Conservation (phyloP, 2,329 filamentous ascomycete species). For the Ceratocystis albifundus region DNA sequence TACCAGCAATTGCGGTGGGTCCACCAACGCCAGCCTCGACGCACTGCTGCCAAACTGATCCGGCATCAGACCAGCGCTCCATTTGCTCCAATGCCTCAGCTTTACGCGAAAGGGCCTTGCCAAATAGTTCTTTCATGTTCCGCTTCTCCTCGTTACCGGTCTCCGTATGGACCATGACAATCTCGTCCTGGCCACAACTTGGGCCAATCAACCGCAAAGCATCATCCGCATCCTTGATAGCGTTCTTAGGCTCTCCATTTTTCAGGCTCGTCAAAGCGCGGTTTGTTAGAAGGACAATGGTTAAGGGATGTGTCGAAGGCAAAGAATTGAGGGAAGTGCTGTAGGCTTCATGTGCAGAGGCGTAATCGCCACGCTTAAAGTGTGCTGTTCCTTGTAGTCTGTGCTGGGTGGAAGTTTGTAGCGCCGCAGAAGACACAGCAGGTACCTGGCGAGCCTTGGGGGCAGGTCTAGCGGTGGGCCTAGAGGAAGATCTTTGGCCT, state of each 20-base stretch:
- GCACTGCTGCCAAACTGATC: conserved; percentile 65
- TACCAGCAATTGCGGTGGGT: conserved; percentile 67
- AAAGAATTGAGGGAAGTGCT: conserved; percentile 62
- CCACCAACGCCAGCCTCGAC: conserved; percentile 83
- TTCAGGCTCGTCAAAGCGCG: conserved; percentile 82
- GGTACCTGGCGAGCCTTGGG: conserved; percentile 48
- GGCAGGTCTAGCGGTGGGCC: conserved; percentile 26
- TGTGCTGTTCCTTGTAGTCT: conserved; percentile 72
- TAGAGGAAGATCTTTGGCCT: background rate
- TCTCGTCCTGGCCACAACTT: conserved; percentile 66
- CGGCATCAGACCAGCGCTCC: conserved; percentile 84
- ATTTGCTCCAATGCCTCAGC: conserved; percentile 92
- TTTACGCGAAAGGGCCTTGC: conserved; percentile 87
- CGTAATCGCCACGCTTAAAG: conserved; percentile 90
- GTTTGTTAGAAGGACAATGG: conserved; percentile 83
- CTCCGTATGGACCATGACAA: conserved; percentile 52
- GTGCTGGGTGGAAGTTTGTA: conserved; percentile 65
- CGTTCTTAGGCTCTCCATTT: conserved; percentile 79
- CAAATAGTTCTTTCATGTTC: conserved; percentile 85
- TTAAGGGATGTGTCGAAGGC: conserved; percentile 67
- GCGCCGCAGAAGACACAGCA: conserved; percentile 52
- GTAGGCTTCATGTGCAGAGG: conserved; percentile 73
- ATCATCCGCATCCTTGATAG: conserved; percentile 71
- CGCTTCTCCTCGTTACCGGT: conserved; percentile 53
- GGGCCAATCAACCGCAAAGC: conserved; percentile 71